These are phyloP conservation scores for Sugiyamaella floridensis DNA, from an alignment of 805 yeast genomes.

Conservation along the genomic window DNA sequence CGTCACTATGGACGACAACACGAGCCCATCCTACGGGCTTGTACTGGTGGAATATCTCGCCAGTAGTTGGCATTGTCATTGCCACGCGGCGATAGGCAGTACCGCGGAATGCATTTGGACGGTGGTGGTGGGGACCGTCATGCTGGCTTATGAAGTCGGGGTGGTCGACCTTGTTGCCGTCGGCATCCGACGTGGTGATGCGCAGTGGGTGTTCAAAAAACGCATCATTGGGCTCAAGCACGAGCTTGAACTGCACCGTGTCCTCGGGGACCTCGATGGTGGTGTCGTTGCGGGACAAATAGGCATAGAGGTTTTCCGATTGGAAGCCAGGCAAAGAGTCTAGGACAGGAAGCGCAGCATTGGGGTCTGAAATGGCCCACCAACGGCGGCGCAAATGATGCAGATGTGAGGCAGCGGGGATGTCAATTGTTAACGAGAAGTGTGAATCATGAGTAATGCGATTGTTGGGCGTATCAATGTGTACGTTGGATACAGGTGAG, in stretches of 20 bases:
- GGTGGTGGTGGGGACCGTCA: not conserved
- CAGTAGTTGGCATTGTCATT: slow-evolving; percentile 10
- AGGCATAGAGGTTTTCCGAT: slow-evolving; percentile 19
- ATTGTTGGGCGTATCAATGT: slow-evolving; percentile 7
- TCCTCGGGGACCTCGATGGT: slow-evolving; percentile 20
- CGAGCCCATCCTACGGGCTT: slow-evolving; percentile 31
- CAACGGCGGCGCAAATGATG: slow-evolving; percentile 23
- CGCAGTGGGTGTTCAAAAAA: slow-evolving; percentile 1
- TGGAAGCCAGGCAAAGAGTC: slow-evolving; percentile 4
- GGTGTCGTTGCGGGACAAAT: slow-evolving; percentile 20
- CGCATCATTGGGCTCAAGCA: slow-evolving; percentile 17
- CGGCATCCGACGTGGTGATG: slow-evolving; percentile 14
- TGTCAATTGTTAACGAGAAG: slow-evolving; percentile 14
- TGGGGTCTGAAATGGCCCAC: slow-evolving; percentile 26
- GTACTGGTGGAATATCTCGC: slow-evolving; percentile 13
- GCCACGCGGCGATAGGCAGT: slow-evolving; percentile 23
- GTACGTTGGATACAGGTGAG: slow-evolving; percentile 4
- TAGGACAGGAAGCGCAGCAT: slow-evolving; percentile 6
- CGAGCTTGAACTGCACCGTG: slow-evolving; percentile 18
- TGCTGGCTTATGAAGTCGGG: slow-evolving; percentile 13
- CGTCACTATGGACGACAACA: slow-evolving; percentile 19
- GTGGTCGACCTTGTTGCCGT: slow-evolving; percentile 12
- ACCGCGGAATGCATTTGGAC: slow-evolving; percentile 19
- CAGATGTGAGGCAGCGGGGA: slow-evolving; percentile 19
- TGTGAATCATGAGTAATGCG: not conserved